Evolutionary conservation across 140 eudicot genomes (phyloP).

Genomic region (Stevia rebaudiana): DNA sequence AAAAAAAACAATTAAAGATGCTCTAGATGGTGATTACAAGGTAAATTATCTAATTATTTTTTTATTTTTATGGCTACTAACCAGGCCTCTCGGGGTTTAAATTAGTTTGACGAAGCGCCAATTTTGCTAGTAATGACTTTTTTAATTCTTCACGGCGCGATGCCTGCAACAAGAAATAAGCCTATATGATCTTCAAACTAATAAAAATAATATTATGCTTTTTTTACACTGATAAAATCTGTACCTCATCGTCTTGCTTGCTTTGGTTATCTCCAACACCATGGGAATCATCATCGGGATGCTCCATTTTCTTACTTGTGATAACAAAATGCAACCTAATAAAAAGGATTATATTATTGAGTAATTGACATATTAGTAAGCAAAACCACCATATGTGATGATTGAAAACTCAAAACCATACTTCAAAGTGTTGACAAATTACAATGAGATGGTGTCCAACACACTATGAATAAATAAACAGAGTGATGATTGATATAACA

Average conservation of each 20-base stretch:
- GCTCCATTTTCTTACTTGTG: conserved; percentile 47
- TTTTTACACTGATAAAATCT: not conserved
- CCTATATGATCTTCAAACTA: not conserved
- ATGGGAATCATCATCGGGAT: conserved; percentile 61
- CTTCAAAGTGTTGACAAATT: not conserved
- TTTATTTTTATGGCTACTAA: conserved; percentile 27
- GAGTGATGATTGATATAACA: not conserved
- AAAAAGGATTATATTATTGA: not conserved
- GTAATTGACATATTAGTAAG: conserved; percentile 3
- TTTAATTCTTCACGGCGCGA: conserved; percentile 87
- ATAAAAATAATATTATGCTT: not conserved
- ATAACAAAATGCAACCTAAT: conserved; percentile 13
- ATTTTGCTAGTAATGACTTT: conserved; percentile 64
- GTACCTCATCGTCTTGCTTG: conserved; percentile 79
- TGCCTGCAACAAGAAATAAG: conserved; percentile 44
- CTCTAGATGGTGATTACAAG: not conserved
- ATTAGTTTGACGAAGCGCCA: conserved; percentile 73
- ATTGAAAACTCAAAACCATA: not conserved
- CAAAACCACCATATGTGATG: not conserved
- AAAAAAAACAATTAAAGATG: conserved; percentile 1
- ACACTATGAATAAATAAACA: not conserved
- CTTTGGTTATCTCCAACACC: conserved; percentile 57
- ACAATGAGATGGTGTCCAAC: not conserved
- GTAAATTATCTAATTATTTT: not conserved
- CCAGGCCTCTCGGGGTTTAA: conserved; percentile 91